phyloP scores from a whole-genome alignment of 2,329 filamentous ascomycete species.

The Annulohypoxylon truncatum region DNA sequence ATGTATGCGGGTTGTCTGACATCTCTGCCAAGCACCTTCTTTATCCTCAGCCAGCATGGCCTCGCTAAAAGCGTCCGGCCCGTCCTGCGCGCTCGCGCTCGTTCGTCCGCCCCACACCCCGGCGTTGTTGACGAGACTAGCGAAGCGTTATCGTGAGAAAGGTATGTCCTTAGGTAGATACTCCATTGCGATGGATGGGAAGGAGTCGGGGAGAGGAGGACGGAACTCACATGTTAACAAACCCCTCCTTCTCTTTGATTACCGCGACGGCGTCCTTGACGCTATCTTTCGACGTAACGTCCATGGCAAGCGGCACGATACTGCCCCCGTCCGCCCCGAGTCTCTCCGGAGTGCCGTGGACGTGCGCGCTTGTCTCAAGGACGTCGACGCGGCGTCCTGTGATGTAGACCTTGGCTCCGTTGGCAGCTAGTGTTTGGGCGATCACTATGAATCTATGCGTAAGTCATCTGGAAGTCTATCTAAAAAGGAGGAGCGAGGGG shows the following conservation, averaged over 20 bases:
- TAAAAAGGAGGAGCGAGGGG: slow-evolving; percentile 9
- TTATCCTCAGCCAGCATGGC: slow-evolving; percentile 44
- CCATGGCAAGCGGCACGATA: slow-evolving; percentile 58
- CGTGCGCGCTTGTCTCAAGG: slow-evolving; percentile 54
- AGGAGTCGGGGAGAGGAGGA: not conserved
- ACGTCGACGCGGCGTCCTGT: slow-evolving; percentile 59
- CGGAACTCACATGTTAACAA: slow-evolving; percentile 58
- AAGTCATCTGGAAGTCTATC: not conserved
- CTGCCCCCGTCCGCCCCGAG: slow-evolving; percentile 56
- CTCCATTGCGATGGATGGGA: not conserved
- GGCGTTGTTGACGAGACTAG: slow-evolving; percentile 62
- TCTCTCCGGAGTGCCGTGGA: slow-evolving; percentile 57
- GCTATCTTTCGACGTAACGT: slow-evolving; percentile 64
- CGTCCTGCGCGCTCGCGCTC: slow-evolving; percentile 36
- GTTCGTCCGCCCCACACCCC: slow-evolving; percentile 54
- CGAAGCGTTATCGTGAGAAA: not conserved
- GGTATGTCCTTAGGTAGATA: too few relatives aligned
- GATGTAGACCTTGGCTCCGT: slow-evolving; percentile 54
- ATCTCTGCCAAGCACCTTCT: slow-evolving; percentile 43
- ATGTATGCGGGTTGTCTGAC: slow-evolving; percentile 25
- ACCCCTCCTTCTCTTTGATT: slow-evolving; percentile 62
- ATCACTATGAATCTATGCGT: slow-evolving; percentile 52
- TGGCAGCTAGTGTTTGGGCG: slow-evolving; percentile 58
- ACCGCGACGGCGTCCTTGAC: slow-evolving; percentile 60
- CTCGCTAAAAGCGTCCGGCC: slow-evolving; percentile 43